phyloP scores from a whole-genome alignment of 345 rosid genomes.

The Syzygium aromaticum region DNA sequence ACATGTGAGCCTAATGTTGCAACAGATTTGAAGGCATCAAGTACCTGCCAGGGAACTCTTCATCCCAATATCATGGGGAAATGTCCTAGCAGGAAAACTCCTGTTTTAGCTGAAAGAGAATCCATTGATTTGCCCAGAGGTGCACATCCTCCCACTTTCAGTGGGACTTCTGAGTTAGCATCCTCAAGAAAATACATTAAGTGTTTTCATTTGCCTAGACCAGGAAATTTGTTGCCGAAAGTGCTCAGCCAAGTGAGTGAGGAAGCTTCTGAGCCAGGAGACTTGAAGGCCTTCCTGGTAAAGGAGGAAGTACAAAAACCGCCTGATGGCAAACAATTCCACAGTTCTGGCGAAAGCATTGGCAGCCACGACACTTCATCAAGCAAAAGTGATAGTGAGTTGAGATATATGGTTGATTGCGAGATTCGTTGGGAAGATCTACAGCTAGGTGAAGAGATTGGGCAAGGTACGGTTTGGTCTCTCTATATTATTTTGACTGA shows the following conservation, averaged over 20 bases:
- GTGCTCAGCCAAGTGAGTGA: slow-evolving; percentile 13
- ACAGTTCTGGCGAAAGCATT: slow-evolving; percentile 23
- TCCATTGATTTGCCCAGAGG: not conserved
- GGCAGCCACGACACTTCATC: slow-evolving; percentile 38
- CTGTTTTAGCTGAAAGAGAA: not conserved
- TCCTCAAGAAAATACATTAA: slow-evolving; percentile 20
- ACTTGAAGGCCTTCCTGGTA: slow-evolving; percentile 10
- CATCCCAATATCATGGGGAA: slow-evolving; percentile 11
- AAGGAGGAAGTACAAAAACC: slow-evolving; percentile 30
- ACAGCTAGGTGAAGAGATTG: slow-evolving; percentile 60
- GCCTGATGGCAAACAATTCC: slow-evolving; percentile 13
- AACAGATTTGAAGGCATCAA: slow-evolving; percentile 16
- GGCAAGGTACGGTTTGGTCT: slow-evolving; percentile 47
- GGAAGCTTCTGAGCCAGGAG: slow-evolving; percentile 26
- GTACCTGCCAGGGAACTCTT: slow-evolving; percentile 1
- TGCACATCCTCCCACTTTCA: not conserved
- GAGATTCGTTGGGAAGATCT: slow-evolving; percentile 78
- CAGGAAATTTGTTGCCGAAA: slow-evolving; percentile 12
- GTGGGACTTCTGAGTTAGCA: slow-evolving; percentile 5
- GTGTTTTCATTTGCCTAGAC: slow-evolving; percentile 11
- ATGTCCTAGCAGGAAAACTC: slow-evolving; percentile 2
- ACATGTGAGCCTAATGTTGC: slow-evolving; percentile 1
- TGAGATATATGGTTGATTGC: slow-evolving; percentile 24
- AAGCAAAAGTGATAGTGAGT: slow-evolving; percentile 34
- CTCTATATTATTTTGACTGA: not conserved